Evolutionary conservation across 805 yeast genomes (phyloP), one percentile per base, ranked within the genome.

Genomic region (Ascoidea rubescens): DNA sequence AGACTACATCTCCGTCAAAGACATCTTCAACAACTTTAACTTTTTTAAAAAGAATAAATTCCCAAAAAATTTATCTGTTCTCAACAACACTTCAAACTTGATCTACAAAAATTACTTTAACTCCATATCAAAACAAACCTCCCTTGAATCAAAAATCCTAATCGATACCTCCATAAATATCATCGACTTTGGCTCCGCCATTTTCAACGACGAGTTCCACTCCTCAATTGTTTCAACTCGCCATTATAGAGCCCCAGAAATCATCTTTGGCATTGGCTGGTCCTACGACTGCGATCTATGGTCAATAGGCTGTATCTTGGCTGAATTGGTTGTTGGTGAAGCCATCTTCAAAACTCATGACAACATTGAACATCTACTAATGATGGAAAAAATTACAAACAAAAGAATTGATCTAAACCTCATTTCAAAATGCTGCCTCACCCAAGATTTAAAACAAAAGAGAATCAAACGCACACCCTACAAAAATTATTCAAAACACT

Each of bases 121-220:
- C 30, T 45, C 51, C 16, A 37, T 14, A n/a, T 44, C 42, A 30
- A 55, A 55, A 31, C 47, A 56, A 1, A 49, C 44, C n/a, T 54
- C 54, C 30, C 8, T 37, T 2, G 5, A 31, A 32, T 58, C 67
- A 54, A 74, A 73, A 55, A 72, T 87, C 7, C 73, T 93, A 56
- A 75, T 74, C 49, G 81, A 86, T 63, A 95, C 98, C 1, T 75
- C 79, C 55, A 87, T 93, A 52, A 89, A 87, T 64, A 78, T 91
- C 31, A 93, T 93, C 55, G 99, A 93, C 68, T 93, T 93, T 67
- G 99, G 99, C n/a, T 82, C 93, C 45, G 96, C 99, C 0, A 82
- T 95, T 4, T 93, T 93, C 61, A 78, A 86, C 59, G 95, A 90
- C 66, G 98, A 93, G 68, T 89, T 86, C 64, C 99, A 93, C 71